A percentile compares a stretch with the other conserved stretches of the same genome.
phyloP scores from a whole-genome alignment of 1,284 basidiomycete species.

The Phenoliferia sp. region DNA sequence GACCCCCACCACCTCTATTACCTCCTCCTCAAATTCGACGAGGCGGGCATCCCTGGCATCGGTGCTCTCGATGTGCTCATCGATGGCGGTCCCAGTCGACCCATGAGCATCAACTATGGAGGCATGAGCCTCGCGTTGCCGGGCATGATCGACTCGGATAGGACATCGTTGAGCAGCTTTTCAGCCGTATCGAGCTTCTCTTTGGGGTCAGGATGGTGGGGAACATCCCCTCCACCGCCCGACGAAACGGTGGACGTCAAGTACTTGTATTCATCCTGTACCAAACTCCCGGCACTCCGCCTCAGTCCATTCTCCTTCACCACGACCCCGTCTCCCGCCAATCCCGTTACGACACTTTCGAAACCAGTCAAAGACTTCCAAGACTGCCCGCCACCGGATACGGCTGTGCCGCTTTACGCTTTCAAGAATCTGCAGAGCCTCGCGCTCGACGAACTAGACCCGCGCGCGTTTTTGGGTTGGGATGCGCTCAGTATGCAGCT shows the following conservation, averaged over 20 bases:
- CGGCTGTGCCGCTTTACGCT: slow-evolving; percentile 69
- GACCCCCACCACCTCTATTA: slow-evolving; percentile 84
- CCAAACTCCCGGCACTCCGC: slow-evolving; percentile 70
- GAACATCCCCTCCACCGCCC: slow-evolving; percentile 53
- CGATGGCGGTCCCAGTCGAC: slow-evolving; percentile 59
- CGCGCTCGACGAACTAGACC: slow-evolving; percentile 73
- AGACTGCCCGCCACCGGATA: slow-evolving; percentile 65
- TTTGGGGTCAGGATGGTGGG: slow-evolving; percentile 65
- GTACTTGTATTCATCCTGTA: slow-evolving; percentile 80
- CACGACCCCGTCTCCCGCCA: slow-evolving; percentile 49
- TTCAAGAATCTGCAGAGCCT: slow-evolving; percentile 77
- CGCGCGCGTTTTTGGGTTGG: slow-evolving; percentile 77
- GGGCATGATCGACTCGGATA: slow-evolving; percentile 11
- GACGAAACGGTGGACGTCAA: slow-evolving; percentile 63
- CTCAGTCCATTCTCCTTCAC: slow-evolving; percentile 32
- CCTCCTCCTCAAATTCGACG: slow-evolving; percentile 78
- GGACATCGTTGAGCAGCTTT: slow-evolving; percentile 48
- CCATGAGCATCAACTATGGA: slow-evolving; percentile 61
- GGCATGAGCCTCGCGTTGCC: background rate
- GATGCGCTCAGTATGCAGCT: slow-evolving; percentile 67
- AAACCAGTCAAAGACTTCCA: slow-evolving; percentile 60
- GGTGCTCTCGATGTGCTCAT: slow-evolving; percentile 76
- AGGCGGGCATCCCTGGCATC: slow-evolving; percentile 58
- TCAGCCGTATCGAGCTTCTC: slow-evolving; percentile 71
- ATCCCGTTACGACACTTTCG: slow-evolving; percentile 41